Conservation (phyloP, 768 basidiomycete genomes). For the Multifurca ochricompacta region DNA sequence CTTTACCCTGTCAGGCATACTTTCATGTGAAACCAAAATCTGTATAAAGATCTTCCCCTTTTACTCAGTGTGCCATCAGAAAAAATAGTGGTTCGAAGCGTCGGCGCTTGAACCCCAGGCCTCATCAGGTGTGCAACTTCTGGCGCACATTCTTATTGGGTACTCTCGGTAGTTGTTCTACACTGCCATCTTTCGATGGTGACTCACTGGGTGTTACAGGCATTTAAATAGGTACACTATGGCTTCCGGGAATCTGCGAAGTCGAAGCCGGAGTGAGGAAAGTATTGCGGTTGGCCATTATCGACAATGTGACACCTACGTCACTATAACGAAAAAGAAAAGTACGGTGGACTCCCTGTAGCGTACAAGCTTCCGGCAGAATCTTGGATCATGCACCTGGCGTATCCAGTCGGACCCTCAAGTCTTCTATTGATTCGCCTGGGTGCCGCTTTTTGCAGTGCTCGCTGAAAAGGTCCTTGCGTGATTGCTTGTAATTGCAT, state of each 20-base stretch:
- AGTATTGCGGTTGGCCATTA: background rate
- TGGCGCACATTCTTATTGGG: background rate
- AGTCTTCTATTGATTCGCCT: background rate
- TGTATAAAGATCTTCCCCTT: background rate
- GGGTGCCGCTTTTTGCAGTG: conserved; percentile 17
- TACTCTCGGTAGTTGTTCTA: background rate
- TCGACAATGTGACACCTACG: background rate
- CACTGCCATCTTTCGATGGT: background rate
- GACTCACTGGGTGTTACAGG: background rate
- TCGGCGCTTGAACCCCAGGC: background rate
- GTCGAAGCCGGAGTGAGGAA: background rate
- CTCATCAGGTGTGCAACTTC: no score
- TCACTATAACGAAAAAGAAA: background rate
- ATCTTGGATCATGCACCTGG: background rate
- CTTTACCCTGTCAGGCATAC: background rate
- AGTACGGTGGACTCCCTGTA: background rate
- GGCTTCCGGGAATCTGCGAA: background rate
- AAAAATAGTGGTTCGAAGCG: background rate
- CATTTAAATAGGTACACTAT: background rate
- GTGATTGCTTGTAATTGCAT: conserved; percentile 17
- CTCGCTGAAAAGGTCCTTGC: conserved; percentile 13
- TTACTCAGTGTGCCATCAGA: conserved; percentile 5
- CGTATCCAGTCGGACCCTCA: background rate
- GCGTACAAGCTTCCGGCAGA: background rate
- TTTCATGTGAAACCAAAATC: conserved; percentile 1